Conservation (phyloP, 768 basidiomycete species). For the Lactifluus piperatus region DNA sequence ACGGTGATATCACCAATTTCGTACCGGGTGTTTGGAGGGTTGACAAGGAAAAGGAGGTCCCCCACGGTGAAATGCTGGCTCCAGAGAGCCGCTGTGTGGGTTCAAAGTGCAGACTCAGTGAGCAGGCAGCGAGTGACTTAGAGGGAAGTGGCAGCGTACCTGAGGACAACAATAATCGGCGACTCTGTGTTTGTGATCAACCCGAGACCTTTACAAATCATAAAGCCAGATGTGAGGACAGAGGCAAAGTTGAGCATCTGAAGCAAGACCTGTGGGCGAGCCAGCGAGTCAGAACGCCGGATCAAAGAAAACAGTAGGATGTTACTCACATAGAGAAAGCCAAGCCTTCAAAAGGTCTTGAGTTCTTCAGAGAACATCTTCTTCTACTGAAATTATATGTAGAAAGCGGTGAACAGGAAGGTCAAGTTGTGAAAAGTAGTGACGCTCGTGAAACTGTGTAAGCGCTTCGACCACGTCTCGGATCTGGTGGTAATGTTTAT, state of each 20-base stretch:
- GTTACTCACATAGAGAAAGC: slow-evolving; percentile 17
- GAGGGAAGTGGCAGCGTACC: slow-evolving; percentile 38
- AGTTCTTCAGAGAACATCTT: slow-evolving; percentile 19
- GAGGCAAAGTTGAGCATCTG: slow-evolving; percentile 89
- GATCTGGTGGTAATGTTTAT: background rate
- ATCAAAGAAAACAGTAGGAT: background rate
- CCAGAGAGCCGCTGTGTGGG: slow-evolving; percentile 77
- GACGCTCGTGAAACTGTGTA: background rate
- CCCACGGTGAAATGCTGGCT: slow-evolving; percentile 93
- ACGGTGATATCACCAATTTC: slow-evolving; percentile 94
- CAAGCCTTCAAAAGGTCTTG: slow-evolving; percentile 16
- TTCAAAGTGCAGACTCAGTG: background rate
- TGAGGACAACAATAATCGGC: slow-evolving; percentile 93
- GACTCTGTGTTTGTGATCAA: slow-evolving; percentile 88
- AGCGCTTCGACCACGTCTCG: background rate
- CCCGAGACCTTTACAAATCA: slow-evolving; percentile 96
- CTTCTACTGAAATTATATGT: background rate
- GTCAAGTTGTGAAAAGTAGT: background rate
- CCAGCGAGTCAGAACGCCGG: background rate
- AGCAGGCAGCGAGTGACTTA: background rate
- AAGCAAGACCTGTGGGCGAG: slow-evolving; percentile 54
- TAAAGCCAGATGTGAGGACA: slow-evolving; percentile 84
- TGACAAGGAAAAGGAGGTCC: slow-evolving; percentile 91
- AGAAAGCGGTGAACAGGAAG: background rate
- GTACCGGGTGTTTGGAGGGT: slow-evolving; percentile 65